Conservation (phyloP, 2,329 filamentous ascomycete genomes). For the Fusarium fracticaudum region DNA sequence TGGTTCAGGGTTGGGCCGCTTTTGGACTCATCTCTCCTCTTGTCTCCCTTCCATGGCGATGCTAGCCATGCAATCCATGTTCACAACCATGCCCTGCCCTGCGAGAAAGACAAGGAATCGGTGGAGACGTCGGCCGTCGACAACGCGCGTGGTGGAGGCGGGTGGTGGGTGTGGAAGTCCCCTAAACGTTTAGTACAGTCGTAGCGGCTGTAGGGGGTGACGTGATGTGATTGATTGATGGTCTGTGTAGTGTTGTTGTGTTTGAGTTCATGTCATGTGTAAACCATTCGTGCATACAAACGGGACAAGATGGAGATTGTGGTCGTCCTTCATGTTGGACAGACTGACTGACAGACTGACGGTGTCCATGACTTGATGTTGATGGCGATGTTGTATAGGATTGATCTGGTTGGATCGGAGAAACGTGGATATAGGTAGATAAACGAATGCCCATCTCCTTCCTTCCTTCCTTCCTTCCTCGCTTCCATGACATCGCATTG, state of each 20-base stretch:
- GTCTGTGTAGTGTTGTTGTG: conserved; percentile 16
- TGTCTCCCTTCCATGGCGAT: conserved; percentile 1
- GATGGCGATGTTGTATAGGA: not conserved
- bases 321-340: not conserved
- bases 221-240: conserved; percentile 22
- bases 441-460: conserved; percentile 11
- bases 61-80: conserved; percentile 5
- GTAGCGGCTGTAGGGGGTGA: conserved; percentile 19
- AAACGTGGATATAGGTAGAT: conserved; percentile 26
- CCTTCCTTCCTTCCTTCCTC: conserved; percentile 1
- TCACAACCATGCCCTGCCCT: not conserved
- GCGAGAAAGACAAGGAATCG: conserved; percentile 17
- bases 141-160: conserved; percentile 23
- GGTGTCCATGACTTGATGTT: not conserved
- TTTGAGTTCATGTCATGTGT: conserved; percentile 27
- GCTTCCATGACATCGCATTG: not conserved
- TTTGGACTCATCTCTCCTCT: conserved; percentile 4
- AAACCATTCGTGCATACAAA: not conserved
- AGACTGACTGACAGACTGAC: not conserved
- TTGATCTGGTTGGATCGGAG: not conserved
- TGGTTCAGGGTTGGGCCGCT: conserved; percentile 21
- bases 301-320: not conserved
- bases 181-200: conserved; percentile 10
- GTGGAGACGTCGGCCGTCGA: conserved; percentile 27
- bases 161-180: conserved; percentile 14